Base-by-base conservation (phyloP, 495 filamentous ascomycete genomes). In the Penicillium riverlandense region DNA sequence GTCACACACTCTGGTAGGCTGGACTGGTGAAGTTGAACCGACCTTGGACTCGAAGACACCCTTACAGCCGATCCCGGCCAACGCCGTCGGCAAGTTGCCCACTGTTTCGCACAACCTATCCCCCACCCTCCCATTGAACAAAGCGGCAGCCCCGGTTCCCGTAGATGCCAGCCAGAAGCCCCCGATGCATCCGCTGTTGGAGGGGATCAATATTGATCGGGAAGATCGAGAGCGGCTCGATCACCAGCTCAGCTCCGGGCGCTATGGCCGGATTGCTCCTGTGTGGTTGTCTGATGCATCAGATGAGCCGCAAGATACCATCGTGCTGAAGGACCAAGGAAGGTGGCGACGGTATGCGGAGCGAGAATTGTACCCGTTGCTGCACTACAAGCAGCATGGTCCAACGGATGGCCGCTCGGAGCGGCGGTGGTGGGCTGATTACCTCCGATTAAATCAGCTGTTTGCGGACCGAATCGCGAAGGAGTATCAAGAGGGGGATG, bases 331-430 rank as follows among this genome's bases (percentile, higher is more conserved):
- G 39, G 82, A 92, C 49, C 88, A 94, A 63, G 71, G 71, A 7
- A 69, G 86, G 44, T 95, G 90, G 90, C 79, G 88, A 47, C 75
- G 84, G 13, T 95, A 90, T 64, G 88, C 88, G 11, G 90, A 96
- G 70, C 80, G 85, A 57, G 86, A 91, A 46, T 69, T 96, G 13
- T 95, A 91, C 61, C 85, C 88, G 4, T 73, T 95, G 11, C 84
- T 95, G 64, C 90, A 96, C 61, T 96, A 96, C 66, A 95, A 90
- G 65, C 83, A 87, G 57, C 86, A 94, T 54, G 85, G 88, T 48
- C 87, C 89, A 1, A 85, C 81, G 14, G 86, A 95, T 63, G 90
- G 90, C 11, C 77, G 84, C 37, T 79, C 78, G 28, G 86, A 89
- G 55, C 77, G 83, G n/a, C 72, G 80, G 27, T 82, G 86, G 63